Percentiles rank a stretch among this genome's conserved stretches.
Conservation (phyloP, 805 yeast genomes). For the Nakazawaea peltata region DNA sequence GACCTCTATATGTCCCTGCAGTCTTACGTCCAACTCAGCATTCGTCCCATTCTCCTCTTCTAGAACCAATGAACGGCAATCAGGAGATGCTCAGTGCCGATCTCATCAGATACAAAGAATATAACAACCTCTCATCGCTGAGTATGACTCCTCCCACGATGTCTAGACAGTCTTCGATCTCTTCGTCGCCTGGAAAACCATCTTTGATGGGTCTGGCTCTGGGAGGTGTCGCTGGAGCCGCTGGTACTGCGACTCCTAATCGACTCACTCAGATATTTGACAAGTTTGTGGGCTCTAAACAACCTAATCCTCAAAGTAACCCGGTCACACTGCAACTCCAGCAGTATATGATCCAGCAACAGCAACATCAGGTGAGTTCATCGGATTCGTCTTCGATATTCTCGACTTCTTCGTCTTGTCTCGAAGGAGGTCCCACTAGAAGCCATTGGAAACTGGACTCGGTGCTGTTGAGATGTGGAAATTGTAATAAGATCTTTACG, state of each 20-base stretch:
- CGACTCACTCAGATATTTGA: slow-evolving; percentile 2
- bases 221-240: too few species aligned
- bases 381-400: slow-evolving; percentile 9
- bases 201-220: too few species aligned
- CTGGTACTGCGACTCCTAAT: neutral
- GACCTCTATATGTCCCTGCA: slow-evolving; percentile 87
- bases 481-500: slow-evolving; percentile 64
- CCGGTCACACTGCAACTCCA: slow-evolving; percentile 1
- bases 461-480: slow-evolving; percentile 52
- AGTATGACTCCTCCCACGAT: slow-evolving; percentile 1
- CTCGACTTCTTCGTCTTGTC: slow-evolving; percentile 3
- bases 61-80: neutral
- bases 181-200: slow-evolving; percentile 16
- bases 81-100: neutral
- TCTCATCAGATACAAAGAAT: slow-evolving; percentile 16
- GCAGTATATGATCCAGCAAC: neutral
- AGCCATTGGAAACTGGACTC: slow-evolving; percentile 74
- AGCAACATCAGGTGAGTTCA: neutral
- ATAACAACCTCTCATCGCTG: slow-evolving; percentile 11
- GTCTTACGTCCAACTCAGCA: slow-evolving; percentile 46
- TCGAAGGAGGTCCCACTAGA: slow-evolving; percentile 35
- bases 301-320: neutral
- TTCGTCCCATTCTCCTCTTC: slow-evolving; percentile 11
- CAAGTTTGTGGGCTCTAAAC: neutral
- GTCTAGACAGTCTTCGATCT: slow-evolving; percentile 6